A percentile compares a stretch with the other conserved stretches of the same genome.
These are phyloP conservation scores for Nectriaceae sp. DNA, from an alignment of 2,329 filamentous ascomycete genomes.

Conservation along the genomic window DNA sequence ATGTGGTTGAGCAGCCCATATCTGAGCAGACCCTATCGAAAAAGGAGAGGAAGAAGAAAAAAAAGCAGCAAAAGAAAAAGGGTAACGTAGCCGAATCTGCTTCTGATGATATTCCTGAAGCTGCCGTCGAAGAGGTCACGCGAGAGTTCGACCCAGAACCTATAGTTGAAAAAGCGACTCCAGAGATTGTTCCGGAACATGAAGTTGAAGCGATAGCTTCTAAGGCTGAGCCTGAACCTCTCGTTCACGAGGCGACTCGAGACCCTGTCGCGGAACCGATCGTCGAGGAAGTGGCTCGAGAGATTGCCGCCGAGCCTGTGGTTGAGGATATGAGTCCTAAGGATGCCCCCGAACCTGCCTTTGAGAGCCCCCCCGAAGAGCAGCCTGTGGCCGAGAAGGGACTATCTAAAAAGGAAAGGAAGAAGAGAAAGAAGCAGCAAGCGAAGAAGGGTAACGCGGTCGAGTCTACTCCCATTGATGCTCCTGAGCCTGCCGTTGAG, in stretches of 20 bases:
- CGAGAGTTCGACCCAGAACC: not conserved
- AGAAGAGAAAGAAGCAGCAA: too few relatives aligned
- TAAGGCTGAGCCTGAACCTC: too few relatives aligned
- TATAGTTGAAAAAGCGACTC: not conserved
- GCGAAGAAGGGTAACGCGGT: too few relatives aligned
- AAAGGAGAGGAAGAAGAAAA: not conserved
- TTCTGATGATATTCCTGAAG: constrained; percentile 2
- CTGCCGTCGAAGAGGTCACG: not conserved
- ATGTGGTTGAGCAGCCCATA: not conserved
- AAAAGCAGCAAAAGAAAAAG: not conserved
- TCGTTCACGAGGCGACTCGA: not conserved
- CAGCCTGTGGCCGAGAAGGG: not conserved
- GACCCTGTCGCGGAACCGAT: not conserved
- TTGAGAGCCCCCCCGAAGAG: too few relatives aligned
- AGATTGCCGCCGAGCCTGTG: not conserved
- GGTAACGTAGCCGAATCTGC: constrained; percentile 6
- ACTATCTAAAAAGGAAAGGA: too few relatives aligned
- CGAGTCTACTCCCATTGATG: constrained; percentile 2
- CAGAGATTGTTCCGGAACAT: not conserved
- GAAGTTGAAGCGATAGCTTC: too few relatives aligned
- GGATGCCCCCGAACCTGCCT: not conserved
- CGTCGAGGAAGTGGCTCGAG: not conserved
- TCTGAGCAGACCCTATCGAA: too few relatives aligned
- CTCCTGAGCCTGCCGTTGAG: constrained; percentile 3
- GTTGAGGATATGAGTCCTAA: too few relatives aligned